A percentile compares a stretch with the other conserved stretches of the same genome.
Conservation (phyloP, 83 land plant genomes). For the Diphasiastrum complanatum region DNA sequence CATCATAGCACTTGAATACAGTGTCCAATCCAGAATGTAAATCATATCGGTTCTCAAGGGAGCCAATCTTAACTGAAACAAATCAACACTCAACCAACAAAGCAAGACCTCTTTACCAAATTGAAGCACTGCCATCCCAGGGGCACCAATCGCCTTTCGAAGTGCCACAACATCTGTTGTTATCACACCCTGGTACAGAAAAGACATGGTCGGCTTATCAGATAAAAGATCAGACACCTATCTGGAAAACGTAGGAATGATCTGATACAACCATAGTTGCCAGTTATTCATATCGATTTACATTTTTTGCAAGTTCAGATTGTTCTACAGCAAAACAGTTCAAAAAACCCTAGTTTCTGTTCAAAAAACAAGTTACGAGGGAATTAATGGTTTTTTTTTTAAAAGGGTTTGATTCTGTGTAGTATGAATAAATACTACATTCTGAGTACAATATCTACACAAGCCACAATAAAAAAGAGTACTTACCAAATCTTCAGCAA, state of each 20-base stretch:
- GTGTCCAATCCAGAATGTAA: background rate
- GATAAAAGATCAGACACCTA: background rate
- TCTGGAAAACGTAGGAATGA: background rate
- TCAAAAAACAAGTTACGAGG: background rate
- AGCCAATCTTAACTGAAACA: background rate
- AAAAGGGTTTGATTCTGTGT: background rate
- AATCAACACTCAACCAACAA: background rate
- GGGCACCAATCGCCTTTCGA: slow-evolving; percentile 72
- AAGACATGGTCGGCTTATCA: background rate
- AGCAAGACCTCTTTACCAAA: slow-evolving; percentile 51
- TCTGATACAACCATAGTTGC: background rate
- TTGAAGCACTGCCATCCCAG: slow-evolving; percentile 98
- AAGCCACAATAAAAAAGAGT: background rate
- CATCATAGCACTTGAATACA: background rate
- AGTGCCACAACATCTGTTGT: slow-evolving; percentile 84
- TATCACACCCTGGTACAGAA: slow-evolving; percentile 68
- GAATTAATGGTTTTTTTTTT: background rate
- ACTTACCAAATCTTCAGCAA: slow-evolving; percentile 91
- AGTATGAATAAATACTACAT: background rate
- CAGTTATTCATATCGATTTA: too few relatives aligned
- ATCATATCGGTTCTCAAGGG: background rate
- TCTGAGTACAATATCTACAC: background rate
- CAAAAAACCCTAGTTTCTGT: background rate
- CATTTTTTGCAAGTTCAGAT: too few relatives aligned
- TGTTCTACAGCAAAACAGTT: too few relatives aligned